phyloP scores from a whole-genome alignment of 2,329 filamentous ascomycete species.

The Nemania abortiva region DNA sequence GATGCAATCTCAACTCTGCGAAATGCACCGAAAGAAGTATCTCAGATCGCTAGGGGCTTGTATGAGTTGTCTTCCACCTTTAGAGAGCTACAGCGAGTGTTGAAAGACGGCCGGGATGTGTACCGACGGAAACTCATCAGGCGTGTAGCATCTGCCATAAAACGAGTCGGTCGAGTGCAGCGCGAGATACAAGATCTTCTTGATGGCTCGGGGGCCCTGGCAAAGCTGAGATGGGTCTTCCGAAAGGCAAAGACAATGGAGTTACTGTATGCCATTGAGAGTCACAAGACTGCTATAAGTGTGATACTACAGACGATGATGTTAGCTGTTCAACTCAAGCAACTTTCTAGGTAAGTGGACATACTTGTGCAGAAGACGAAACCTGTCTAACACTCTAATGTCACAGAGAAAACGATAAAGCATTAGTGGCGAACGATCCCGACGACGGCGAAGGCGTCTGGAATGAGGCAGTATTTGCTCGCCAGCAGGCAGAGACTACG shows the following conservation, averaged over 20 bases:
- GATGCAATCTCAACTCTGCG: slow-evolving; percentile 18
- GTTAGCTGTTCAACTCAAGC: slow-evolving; percentile 19
- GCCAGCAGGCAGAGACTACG: slow-evolving; percentile 19
- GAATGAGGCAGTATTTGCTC: background rate
- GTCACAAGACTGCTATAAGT: slow-evolving; percentile 28
- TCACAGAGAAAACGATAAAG: background rate
- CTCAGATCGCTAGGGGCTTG: slow-evolving; percentile 11
- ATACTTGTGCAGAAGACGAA: background rate
- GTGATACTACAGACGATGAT: slow-evolving; percentile 23
- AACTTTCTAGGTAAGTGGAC: slow-evolving; percentile 12
- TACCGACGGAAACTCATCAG: slow-evolving; percentile 22
- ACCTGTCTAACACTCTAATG: background rate
- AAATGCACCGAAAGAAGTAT: slow-evolving; percentile 17
- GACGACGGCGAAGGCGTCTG: background rate
- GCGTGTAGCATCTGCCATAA: slow-evolving; percentile 9
- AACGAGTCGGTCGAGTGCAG: slow-evolving; percentile 18
- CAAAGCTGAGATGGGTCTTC: slow-evolving; percentile 23
- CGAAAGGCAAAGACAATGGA: slow-evolving; percentile 9
- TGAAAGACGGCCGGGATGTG: slow-evolving; percentile 19
- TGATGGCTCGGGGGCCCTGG: background rate
- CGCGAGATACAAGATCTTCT: background rate
- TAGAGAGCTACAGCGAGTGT: slow-evolving; percentile 6
- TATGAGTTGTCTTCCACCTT: slow-evolving; percentile 21
- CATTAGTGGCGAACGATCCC: background rate
- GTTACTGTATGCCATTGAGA: slow-evolving; percentile 21